Evolutionary conservation across 1,284 basidiomycete genomes (phyloP), one percentile per base, ranked within the genome.

Genomic region (Microbotryomycetes sp.): DNA sequence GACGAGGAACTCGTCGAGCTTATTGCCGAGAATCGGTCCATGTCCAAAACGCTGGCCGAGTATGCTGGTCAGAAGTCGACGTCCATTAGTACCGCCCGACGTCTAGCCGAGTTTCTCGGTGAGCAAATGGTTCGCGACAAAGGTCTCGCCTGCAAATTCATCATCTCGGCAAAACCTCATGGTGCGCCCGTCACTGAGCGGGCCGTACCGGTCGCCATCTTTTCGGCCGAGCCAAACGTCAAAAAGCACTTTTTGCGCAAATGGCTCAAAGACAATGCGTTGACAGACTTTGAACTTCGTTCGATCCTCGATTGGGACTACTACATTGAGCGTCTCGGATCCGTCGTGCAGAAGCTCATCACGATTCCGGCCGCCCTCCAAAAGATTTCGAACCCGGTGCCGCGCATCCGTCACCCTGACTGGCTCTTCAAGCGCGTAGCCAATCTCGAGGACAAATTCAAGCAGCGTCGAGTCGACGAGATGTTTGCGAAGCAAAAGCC

Each of bases 111-210:
- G 76, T 98, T 99, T 78, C 78, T 99, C 58, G 96, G 96, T 26
- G 87, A 93, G 71, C 91, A 96, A 73, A 98, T 99, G 93, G 92
- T 97, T 72, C 97, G 97, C 77, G 94, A 98, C 79, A 98, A 97
- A 75, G 96, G 96, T 59, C 83, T 99, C 15, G 91, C 96, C 1
- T 98, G 96, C 81, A 94, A 94, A 72, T 98, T 98, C 76, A 93
- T 99, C 79, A 97, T 99, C 71, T 97, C 94, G 26, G 87, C 88
- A 24, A 91, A 90, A 73, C 96, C 96, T 2, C 80, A 84, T 50
- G 94, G 93, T 13, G 89, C 93, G 0, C 93, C 96, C 0, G 92
- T 99, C 62, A 97, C 96, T 2, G 96, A 98, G 66, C 86, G 96
- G 50, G 96, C 96, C 4, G 85, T 99, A 35, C 96, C 96, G 2